These are phyloP conservation scores for Fusarium chuoi DNA, from an alignment of 2,329 filamentous ascomycete genomes.

Conservation along the genomic window DNA sequence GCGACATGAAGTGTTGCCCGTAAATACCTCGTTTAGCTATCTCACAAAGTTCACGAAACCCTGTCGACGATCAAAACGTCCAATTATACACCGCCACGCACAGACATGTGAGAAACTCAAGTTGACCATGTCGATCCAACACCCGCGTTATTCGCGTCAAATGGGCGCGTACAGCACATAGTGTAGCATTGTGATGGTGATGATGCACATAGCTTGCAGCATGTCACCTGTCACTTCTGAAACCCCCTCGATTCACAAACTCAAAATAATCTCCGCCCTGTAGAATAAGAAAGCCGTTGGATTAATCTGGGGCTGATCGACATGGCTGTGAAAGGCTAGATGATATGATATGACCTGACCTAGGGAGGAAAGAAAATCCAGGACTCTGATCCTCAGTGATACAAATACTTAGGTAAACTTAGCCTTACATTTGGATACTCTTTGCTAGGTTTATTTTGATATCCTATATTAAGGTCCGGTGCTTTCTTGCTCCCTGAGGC, in stretches of 20 bases:
- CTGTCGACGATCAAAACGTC: neutral
- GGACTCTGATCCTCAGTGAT: too few species aligned
- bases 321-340: neutral
- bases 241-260: neutral
- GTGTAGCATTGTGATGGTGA: neutral
- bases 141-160: neutral
- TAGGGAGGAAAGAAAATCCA: too few species aligned
- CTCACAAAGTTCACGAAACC: neutral
- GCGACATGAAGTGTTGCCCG: neutral
- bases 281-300: neutral
- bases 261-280: neutral
- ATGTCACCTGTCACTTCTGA: neutral
- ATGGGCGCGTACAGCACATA: neutral
- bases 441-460: too few species aligned
- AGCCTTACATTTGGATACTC: too few species aligned
- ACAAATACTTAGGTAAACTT: too few species aligned
- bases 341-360: neutral
- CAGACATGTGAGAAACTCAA: neutral
- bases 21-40: neutral
- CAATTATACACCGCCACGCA: neutral
- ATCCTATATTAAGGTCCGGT: too few species aligned
- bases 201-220: neutral
- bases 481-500: too few species aligned
- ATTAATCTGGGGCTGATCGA: neutral
- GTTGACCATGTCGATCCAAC: accelerated